Base-by-base conservation (phyloP, 768 basidiomycete genomes). In the Russula compacta region DNA sequence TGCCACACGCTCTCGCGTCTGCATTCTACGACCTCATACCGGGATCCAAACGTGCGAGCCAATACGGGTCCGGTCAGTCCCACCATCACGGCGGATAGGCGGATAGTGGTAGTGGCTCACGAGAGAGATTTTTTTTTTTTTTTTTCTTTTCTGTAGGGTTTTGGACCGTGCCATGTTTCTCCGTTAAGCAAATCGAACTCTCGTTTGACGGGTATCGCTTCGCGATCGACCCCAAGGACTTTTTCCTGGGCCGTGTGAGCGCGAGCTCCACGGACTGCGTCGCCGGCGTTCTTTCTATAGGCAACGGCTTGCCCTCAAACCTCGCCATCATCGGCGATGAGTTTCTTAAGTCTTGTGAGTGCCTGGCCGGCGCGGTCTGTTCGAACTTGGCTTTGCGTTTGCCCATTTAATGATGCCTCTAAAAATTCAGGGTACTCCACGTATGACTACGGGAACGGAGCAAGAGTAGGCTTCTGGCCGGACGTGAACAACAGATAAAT, bases 281-380 rank as follows among this genome's bases (percentile, higher is more conserved):
- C 3, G 83, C 80, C 6, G 82, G 79, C 4, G 75, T 88, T 35
- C 64, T 85, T 32, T 75, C 77, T 0, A 67, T 81, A 1, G 77
- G 72, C 9, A 69, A 73, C 60, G 73, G 74, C 14, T 78, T 84
- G 67, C 78, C 83, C 15, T 57, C 73, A 38, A 73, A 82, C 68
- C 72, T 88, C 29, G 79, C 80, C 14, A 82, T 87, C 70, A 75
- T 87, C 56, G 85, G 83, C 1, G 84, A 80, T 68, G 79, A 78
- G 65, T 86, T 87, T 67, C 68, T 86, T 49, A 87, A 87, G 73
- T 84, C 81, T 10, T 87, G 86, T 83, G 61, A 69, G 82, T 74
- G 32, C 48, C 33, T 43, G 8, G 32, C 24, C 24, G 24, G 24
- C 24, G 53, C 44, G 7, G 32, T 44, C 21, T 32, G 51, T 61